Evolutionary conservation across 192 early-diverging fungal species (phyloP), one percentile per base, ranked within the genome.

Genomic region (Mortierella alpina): DNA sequence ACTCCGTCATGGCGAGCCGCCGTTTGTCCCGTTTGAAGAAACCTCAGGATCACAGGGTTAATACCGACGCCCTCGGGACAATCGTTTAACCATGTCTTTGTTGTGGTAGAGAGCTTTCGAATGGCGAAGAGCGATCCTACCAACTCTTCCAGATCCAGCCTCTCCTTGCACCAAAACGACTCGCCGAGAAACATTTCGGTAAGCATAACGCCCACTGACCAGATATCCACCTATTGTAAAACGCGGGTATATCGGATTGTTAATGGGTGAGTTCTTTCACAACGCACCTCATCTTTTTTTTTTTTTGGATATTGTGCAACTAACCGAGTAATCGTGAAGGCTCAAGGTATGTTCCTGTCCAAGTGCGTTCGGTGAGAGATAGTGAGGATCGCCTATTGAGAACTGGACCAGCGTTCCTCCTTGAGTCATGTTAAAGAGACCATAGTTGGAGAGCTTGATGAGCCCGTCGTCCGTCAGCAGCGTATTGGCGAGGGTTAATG

Each of bases 371-470:
- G 84, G 83, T 47, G 88, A 63, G 54, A 85, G 70, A 63, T 86
- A 89, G 23, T 73, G 66, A 6, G 84, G 86, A 45, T 84, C 79
- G 9, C 89, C 88, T 57, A 91, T 84, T 2, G 89, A 88, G 68
- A 91, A 91, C 59, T 91, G 87, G 2, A 91, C 86, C 63, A 90
- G 59, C 20, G 64, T 68, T 0, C 88, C 88, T 13, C 83, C 80
- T 39, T 83, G 73, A 7, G 90, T 91, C 86, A 91, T 90, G 55
- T 86, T 84, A 40, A 70, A 85, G 7, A 91, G 77, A 44, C 90
- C 90, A 75, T 86, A 88, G 48, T 91, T 86, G 10, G 72, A 80
- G 9, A 91, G 58, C 63, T 89, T 90, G 41, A 88, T 61, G 11
- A 70, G 44, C 10, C 74, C 90, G 66, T 86, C 78, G 46, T 66